phyloP scores from a whole-genome alignment of 306 rosid genomes.

The Cyclanthera cordifolia region DNA sequence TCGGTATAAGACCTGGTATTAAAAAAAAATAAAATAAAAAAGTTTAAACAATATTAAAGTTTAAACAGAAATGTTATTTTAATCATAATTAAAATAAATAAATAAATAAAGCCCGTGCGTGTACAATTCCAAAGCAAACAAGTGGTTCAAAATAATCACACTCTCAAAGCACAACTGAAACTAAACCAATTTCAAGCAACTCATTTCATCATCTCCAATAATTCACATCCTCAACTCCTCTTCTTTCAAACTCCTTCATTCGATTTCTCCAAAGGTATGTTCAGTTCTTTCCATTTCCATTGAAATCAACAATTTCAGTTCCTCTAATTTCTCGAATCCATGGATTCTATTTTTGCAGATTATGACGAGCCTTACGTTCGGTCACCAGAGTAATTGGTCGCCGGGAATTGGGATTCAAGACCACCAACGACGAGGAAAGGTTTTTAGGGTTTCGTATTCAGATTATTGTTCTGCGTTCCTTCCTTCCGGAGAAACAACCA shows the following conservation, averaged over 20 bases:
- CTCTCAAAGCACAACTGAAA: background rate
- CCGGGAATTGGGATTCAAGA: constrained; percentile 52
- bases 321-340: background rate
- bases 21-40: too few relatives aligned
- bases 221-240: constrained; percentile 1
- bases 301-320: background rate
- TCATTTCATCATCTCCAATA: background rate
- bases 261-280: background rate
- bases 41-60: too few relatives aligned
- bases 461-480: constrained; percentile 26
- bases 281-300: background rate
- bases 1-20: too few relatives aligned
- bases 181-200: background rate
- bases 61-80: too few relatives aligned
- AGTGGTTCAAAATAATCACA: background rate
- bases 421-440: constrained; percentile 30
- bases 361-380: constrained; percentile 57
- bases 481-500: constrained; percentile 38
- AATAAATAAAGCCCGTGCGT: background rate
- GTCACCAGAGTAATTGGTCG: constrained; percentile 56
- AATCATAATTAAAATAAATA: background rate
- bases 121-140: background rate
- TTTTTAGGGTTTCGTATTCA: constrained; percentile 37
- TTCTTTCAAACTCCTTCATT: background rate
- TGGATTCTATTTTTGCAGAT: constrained; percentile 22